These are phyloP conservation scores for Medicago lupulina DNA, from an alignment of 306 rosid species.

Conservation along the genomic window DNA sequence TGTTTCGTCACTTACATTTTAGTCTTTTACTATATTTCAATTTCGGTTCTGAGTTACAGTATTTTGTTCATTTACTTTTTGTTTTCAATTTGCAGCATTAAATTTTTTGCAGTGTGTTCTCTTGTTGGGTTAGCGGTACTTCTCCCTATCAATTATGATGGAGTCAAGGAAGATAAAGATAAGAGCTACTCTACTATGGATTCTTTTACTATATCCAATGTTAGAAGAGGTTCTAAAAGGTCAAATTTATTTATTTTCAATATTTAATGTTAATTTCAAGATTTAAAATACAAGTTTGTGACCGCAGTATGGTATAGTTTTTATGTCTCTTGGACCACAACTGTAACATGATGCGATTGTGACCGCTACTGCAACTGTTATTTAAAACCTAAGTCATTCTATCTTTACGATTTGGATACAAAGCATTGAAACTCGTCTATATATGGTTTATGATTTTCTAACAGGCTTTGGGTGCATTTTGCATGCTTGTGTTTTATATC, in stretches of 20 bases:
- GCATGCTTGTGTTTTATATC: conserved; percentile 81
- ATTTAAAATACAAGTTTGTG: background rate
- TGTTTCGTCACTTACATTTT: background rate
- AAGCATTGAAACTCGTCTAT: conserved; percentile 23
- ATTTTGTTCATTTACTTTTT: background rate
- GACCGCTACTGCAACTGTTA: background rate
- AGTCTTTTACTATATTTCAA: background rate
- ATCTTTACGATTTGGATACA: background rate
- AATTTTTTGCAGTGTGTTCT: conserved; percentile 72
- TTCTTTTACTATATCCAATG: conserved; percentile 80
- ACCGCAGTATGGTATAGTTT: background rate
- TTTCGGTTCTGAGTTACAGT: background rate
- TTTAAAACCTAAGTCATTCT: background rate
- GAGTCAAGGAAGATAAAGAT: conserved; percentile 42
- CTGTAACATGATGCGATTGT: background rate
- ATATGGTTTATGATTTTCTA: conserved; percentile 34
- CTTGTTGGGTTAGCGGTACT: conserved; percentile 73
- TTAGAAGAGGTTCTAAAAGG: conserved; percentile 72
- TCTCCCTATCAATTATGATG: conserved; percentile 68
- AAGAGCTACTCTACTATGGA: conserved; percentile 60
- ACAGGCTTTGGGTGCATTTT: conserved; percentile 97
- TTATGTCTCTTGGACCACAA: background rate
- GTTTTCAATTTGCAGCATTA: conserved; percentile 60
- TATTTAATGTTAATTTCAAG: background rate
- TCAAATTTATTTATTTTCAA: conserved; percentile 41